A percentile compares a stretch with the other conserved stretches of the same genome.
phyloP scores from a whole-genome alignment of 1,139 yeast genomes.

The Nadsonia commutata region DNA sequence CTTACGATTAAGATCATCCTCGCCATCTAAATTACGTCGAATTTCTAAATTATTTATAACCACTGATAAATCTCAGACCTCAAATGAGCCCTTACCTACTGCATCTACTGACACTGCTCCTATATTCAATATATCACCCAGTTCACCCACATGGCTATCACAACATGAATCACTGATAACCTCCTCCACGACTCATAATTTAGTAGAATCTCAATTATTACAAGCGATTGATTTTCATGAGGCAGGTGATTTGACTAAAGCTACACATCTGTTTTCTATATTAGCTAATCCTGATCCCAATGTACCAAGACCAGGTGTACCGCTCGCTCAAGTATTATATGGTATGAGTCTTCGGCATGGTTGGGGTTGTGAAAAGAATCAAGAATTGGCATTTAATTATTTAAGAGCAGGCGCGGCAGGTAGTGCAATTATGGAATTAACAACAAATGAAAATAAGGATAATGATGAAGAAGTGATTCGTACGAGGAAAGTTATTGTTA shows the following conservation, averaged over 20 bases:
- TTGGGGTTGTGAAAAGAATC: constrained; percentile 20
- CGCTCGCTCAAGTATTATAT: constrained; percentile 8
- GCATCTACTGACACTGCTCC: neutral
- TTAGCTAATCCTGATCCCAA: neutral
- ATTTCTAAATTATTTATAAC: neutral
- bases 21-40: neutral
- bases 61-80: neutral
- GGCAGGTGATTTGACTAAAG: neutral
- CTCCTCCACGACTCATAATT: neutral
- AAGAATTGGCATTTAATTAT: constrained; percentile 15
- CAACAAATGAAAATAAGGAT: constrained; percentile 8
- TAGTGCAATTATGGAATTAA: constrained; percentile 14
- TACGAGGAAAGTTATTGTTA: constrained; percentile 11
- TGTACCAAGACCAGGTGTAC: neutral
- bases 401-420: constrained; percentile 18
- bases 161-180: neutral
- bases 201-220: neutral
- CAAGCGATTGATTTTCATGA: neutral
- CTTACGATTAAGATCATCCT: neutral
- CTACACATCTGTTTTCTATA: neutral
- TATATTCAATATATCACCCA: neutral
- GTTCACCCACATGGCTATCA: neutral
- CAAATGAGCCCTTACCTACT: neutral
- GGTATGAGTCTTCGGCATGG: constrained; percentile 24
- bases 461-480: constrained; percentile 1